These are phyloP conservation scores for Umbelopsis sp. DNA, from an alignment of 192 early-diverging fungal species.

Conservation along the genomic window DNA sequence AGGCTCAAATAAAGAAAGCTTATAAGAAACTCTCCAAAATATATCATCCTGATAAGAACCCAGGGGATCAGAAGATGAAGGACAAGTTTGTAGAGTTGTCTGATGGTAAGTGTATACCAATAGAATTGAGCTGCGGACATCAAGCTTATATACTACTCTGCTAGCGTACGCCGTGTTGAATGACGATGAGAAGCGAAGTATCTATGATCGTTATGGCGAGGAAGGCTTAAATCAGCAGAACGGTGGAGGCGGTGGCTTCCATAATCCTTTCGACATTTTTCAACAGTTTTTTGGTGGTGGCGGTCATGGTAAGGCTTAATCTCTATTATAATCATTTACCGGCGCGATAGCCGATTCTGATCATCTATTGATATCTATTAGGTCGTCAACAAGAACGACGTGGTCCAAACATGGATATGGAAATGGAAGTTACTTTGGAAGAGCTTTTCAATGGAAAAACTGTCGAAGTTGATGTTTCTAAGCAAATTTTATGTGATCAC, in stretches of 20 bases:
- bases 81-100: constrained; percentile 89
- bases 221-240: constrained; percentile 86
- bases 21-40: constrained; percentile 90
- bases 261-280: constrained; percentile 99
- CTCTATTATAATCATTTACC: background rate
- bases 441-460: constrained; percentile 87
- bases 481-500: constrained; percentile 90
- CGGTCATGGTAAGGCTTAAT: constrained; percentile 49
- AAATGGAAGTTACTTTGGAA: constrained; percentile 83
- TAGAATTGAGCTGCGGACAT: background rate
- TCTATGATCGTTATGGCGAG: constrained; percentile 94
- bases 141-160: background rate
- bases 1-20: constrained; percentile 90
- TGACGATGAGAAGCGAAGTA: constrained; percentile 88
- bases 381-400: constrained; percentile 62
- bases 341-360: background rate
- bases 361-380: background rate
- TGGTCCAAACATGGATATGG: constrained; percentile 80
- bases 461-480: constrained; percentile 91
- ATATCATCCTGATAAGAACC: constrained; percentile 89
- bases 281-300: constrained; percentile 82
- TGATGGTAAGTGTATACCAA: constrained; percentile 61
- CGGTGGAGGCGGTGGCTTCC: constrained; percentile 69
- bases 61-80: constrained; percentile 81
- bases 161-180: constrained; percentile 92